These are phyloP conservation scores for Elsinoe necatrix DNA, from an alignment of 2,329 filamentous ascomycete genomes.

Conservation along the genomic window DNA sequence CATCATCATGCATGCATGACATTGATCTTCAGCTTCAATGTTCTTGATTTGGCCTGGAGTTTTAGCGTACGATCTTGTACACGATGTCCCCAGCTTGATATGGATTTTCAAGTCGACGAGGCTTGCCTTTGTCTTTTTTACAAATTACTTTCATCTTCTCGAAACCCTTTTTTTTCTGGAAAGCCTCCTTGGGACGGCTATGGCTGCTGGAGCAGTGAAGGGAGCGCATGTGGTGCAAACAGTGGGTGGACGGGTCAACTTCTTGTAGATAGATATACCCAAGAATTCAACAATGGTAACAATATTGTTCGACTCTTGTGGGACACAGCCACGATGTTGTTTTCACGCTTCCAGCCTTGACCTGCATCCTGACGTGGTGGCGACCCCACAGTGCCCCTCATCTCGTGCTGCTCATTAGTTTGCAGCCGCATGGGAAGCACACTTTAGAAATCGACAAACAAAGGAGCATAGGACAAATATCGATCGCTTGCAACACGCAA, in stretches of 20 bases:
- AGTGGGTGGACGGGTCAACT: not conserved
- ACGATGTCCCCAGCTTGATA: not conserved
- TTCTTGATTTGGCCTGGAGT: slow-evolving; percentile 5
- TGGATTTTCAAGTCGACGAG: not conserved
- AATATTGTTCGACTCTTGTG: not conserved
- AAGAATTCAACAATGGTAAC: not conserved
- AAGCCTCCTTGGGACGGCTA: not conserved
- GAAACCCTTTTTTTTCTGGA: not conserved
- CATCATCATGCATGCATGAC: slow-evolving; percentile 8
- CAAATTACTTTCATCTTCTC: not conserved
- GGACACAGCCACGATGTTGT: not conserved
- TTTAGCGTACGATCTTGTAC: not conserved
- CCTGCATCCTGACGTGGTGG: not conserved
- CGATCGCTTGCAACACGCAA: too few relatives aligned
- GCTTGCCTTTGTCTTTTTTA: not conserved
- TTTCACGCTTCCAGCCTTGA: not conserved
- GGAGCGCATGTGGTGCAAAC: not conserved
- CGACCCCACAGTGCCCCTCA: slow-evolving; percentile 10
- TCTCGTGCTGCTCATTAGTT: not conserved
- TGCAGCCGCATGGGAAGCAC: too few relatives aligned
- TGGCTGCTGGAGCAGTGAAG: slow-evolving; percentile 6
- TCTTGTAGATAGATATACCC: slow-evolving; percentile 5
- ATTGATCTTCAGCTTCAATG: slow-evolving; percentile 14
- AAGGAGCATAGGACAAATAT: too few relatives aligned
- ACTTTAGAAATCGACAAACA: too few relatives aligned